phyloP scores from a whole-genome alignment of 1,139 yeast species.

The Komagataea norvegica region DNA sequence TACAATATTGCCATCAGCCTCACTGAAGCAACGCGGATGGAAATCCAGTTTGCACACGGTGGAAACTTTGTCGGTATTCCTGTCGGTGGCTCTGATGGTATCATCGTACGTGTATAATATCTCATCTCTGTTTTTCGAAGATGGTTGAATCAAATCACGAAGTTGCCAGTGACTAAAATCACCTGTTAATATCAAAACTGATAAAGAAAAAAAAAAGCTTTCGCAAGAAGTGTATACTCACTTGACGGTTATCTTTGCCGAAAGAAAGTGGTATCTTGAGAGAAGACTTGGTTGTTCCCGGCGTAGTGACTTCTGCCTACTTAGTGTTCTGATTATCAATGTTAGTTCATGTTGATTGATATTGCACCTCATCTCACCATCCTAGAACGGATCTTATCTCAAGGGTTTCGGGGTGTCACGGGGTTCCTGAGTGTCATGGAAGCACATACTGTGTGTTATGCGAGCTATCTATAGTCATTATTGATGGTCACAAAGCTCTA shows the following conservation, averaged over 20 bases:
- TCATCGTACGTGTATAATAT: conserved; percentile 48
- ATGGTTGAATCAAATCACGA: conserved; percentile 62
- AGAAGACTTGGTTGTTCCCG: conserved; percentile 20
- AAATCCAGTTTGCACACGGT: conserved; percentile 46
- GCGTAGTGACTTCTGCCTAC: conserved; percentile 9
- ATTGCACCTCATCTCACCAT: background rate
- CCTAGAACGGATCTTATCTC: too few relatives aligned
- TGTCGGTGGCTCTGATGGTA: conserved; percentile 40
- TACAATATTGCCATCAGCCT: conserved; percentile 53
- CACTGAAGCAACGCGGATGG: conserved; percentile 69
- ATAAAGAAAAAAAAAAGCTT: background rate
- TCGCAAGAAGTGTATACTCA: too few relatives aligned
- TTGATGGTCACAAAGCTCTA: too few relatives aligned
- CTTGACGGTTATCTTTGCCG: conserved; percentile 33
- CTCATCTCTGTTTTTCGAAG: conserved; percentile 35
- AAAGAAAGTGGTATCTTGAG: conserved; percentile 22
- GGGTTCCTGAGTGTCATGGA: background rate
- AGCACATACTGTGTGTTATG: conserved; percentile 4
- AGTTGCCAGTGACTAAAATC: conserved; percentile 76
- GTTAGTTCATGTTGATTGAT: conserved; percentile 3
- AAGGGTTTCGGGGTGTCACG: background rate
- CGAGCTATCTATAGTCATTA: conserved; percentile 10
- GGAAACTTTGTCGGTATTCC: conserved; percentile 32
- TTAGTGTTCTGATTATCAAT: background rate
- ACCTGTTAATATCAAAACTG: conserved; percentile 5